Percentiles rank a stretch among this genome's conserved stretches.
Conservation (phyloP, 495 filamentous ascomycete genomes). For the Parachaetomium inaequale region DNA sequence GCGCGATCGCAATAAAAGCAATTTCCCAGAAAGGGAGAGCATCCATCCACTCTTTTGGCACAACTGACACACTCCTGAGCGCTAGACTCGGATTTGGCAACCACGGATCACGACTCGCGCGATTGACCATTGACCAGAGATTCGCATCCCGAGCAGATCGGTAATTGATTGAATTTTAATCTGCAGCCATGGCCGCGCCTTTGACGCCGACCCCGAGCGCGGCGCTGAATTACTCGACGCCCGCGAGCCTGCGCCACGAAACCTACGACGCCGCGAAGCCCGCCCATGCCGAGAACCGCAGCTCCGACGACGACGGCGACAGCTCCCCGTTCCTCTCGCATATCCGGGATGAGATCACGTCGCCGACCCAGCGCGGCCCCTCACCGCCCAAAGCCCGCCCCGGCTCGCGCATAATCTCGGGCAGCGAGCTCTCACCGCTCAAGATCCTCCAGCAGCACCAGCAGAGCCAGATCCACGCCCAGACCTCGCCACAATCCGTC, state of each 20-base stretch:
- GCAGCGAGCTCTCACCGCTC: conserved; percentile 47
- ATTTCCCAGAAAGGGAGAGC: conserved; percentile 19
- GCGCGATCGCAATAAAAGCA: conserved; percentile 20
- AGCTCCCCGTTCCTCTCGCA: conserved; percentile 33
- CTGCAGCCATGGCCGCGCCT: conserved; percentile 34
- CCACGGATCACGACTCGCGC: neutral
- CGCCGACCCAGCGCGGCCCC: conserved; percentile 24
- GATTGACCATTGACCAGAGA: neutral
- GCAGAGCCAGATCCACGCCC: conserved; percentile 19
- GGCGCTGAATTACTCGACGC: conserved; percentile 39
- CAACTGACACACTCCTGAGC: conserved; percentile 3
- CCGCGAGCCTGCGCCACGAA: conserved; percentile 26
- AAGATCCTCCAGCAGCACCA: conserved; percentile 43
- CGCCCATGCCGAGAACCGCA: conserved; percentile 20
- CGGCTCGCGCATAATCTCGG: conserved; percentile 46
- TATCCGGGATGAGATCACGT: conserved; percentile 25
- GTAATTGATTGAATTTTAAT: neutral
- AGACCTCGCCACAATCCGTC: conserved; percentile 10
- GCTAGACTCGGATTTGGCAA: neutral
- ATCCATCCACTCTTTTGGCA: neutral
- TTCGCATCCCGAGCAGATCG: neutral
- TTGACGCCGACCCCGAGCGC: conserved; percentile 36
- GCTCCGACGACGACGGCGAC: conserved; percentile 18
- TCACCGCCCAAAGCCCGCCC: conserved; percentile 41
- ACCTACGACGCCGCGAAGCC: conserved; percentile 26